Conservation (phyloP, 2,329 filamentous ascomycete genomes). For the Trichoderma sp. region DNA sequence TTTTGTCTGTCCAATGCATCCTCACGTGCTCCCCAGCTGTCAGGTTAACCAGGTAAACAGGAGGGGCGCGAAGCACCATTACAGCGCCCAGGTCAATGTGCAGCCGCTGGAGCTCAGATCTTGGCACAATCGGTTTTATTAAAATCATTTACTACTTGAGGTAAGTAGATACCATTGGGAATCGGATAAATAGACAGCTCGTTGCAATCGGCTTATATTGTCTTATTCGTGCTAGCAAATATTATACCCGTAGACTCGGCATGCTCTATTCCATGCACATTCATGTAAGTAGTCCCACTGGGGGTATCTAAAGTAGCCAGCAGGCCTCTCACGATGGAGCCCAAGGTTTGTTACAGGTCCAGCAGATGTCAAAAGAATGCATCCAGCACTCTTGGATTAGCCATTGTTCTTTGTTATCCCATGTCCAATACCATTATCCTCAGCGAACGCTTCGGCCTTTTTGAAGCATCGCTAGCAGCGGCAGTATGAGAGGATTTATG, state of each 20-base stretch:
- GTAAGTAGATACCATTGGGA: not conserved
- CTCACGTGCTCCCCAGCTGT: slow-evolving; percentile 18
- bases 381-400: not conserved
- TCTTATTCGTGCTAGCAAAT: not conserved
- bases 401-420: not conserved
- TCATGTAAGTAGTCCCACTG: not conserved
- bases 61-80: slow-evolving; percentile 12
- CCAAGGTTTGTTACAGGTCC: not conserved
- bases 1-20: not conserved
- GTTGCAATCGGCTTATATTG: not conserved
- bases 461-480: not conserved
- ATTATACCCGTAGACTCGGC: not conserved
- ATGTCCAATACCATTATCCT: not conserved
- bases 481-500: not conserved
- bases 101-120: not conserved
- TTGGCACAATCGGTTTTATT: not conserved
- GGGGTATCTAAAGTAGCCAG: not conserved
- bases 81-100: not conserved
- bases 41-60: slow-evolving; percentile 22
- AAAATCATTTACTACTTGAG: not conserved
- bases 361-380: not conserved
- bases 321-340: not conserved
- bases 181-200: not conserved
- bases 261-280: not conserved
- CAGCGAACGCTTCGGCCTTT: not conserved